Evolutionary conservation across 371 early-diverging fungal genomes (phyloP).

Genomic region (Mucor saturninus): DNA sequence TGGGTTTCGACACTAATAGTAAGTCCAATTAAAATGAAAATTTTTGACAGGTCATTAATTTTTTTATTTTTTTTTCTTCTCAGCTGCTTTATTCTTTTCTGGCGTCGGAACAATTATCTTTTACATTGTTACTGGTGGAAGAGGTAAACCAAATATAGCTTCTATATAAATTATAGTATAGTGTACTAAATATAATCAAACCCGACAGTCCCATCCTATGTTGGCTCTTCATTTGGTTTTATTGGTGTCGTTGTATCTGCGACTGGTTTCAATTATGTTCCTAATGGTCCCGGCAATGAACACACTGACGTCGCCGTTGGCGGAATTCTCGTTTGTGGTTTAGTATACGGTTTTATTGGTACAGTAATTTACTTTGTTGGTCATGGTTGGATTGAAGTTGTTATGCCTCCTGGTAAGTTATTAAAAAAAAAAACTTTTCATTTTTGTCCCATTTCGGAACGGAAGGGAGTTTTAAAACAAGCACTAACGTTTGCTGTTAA

Average conservation of each 20-base stretch:
- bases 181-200: neutral
- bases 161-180: neutral
- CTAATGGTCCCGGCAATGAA: constrained; percentile 34
- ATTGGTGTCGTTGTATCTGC: constrained; percentile 56
- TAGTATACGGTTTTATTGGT: constrained; percentile 50
- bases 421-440: neutral
- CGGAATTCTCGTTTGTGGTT: constrained; percentile 58
- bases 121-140: constrained; percentile 57
- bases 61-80: constrained; percentile 4
- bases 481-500: neutral
- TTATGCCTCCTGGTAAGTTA: constrained; percentile 61
- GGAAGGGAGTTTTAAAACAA: neutral
- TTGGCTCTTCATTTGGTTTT: constrained; percentile 64
- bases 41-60: constrained; percentile 1
- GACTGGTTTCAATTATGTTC: constrained; percentile 51
- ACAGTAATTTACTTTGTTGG: constrained; percentile 53
- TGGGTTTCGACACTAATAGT: constrained; percentile 64
- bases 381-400: constrained; percentile 54
- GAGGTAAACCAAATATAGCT: constrained; percentile 18
- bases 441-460: neutral
- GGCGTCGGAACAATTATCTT: constrained; percentile 67
- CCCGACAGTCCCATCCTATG: constrained; percentile 55
- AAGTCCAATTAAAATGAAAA: constrained; percentile 7
- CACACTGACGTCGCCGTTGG: constrained; percentile 52
- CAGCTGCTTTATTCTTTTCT: constrained; percentile 60